Base-by-base conservation (phyloP, 768 basidiomycete genomes). In the Neoboletus magnificus region DNA sequence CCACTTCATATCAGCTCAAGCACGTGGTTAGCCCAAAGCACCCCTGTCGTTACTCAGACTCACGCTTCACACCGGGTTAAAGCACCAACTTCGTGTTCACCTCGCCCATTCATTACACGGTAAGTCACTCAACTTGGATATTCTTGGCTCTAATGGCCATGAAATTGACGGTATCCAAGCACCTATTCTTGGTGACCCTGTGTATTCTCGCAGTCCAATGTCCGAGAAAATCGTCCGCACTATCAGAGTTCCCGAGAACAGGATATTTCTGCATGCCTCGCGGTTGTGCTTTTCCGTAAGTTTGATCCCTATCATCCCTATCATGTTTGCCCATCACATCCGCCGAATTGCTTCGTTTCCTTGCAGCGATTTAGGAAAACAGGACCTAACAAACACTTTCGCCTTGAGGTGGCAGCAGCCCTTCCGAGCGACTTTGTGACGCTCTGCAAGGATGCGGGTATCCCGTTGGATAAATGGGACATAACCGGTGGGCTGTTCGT, bases 71-170 rank as follows among this genome's bases (percentile, higher is more conserved):
- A 87, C 87, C 16, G 87, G 86, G 4, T 67, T 81, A 52, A 88
- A 88, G 66, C 87, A 89, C 54, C 87, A 89, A 61, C 77, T 89
- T 32, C 79, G 87, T n/a, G 73, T 86, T 15, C 87, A 89, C 56
- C 65, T 84, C 32, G 78, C 86, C 1, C 73, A 78, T 46, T 72
- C 71, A 52, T 65, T 87, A 50, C 73, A 76, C 48, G 70, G 85
- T 82, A 54, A 13, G 73, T 61, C 16, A 37, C 37, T 41, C 50
- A 20, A 29, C 20, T 39, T n/a, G 46, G 48, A 36, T 36, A 15
- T 54, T 55, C 23, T 46, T 22, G 9, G 36, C 27, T 11, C 39
- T 42, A 57, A 37, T 48, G 12, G 42, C 27, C 42, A 50, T 48
- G 25, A 46, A 55, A 18, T 39, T 63, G 52, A 71, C 43, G 9